Conservation (phyloP, 2,329 filamentous ascomycete genomes). For the Talaromyces pinophilus region DNA sequence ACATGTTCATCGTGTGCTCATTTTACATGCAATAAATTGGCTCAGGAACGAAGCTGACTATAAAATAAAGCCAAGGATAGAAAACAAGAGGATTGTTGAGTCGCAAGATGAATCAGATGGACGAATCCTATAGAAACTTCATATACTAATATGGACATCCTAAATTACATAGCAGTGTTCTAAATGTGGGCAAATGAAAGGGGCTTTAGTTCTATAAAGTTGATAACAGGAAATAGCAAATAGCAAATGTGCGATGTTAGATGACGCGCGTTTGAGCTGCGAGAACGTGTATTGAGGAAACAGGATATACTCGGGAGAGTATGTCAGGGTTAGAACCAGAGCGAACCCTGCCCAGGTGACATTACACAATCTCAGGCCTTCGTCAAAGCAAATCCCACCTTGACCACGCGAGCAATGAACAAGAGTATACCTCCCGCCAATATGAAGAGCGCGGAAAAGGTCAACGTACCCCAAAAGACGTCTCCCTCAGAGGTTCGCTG, state of each 20-base stretch:
- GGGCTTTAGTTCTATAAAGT: background rate
- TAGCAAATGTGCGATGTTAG: background rate
- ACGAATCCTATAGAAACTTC: no score
- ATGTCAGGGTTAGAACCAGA: background rate
- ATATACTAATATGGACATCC: no score
- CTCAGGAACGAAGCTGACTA: background rate
- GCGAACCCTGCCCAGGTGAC: no score
- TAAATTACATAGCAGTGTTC: no score
- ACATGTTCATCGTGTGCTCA: background rate
- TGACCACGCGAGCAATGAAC: background rate
- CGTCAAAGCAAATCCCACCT: background rate
- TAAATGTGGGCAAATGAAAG: background rate
- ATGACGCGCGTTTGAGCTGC: background rate
- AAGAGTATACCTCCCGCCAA: background rate
- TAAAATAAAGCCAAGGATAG: background rate
- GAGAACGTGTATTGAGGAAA: background rate
- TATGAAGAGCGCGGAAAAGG: background rate
- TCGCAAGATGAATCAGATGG: background rate
- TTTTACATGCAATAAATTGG: background rate
- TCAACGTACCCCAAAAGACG: background rate
- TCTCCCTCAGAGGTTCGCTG: background rate
- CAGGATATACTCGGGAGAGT: background rate
- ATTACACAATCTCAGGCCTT: background rate
- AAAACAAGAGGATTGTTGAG: background rate
- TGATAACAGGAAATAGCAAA: background rate